Percentiles rank a stretch among this genome's conserved stretches.
phyloP scores from a whole-genome alignment of 345 rosid species.

The Salix koriyanagi region DNA sequence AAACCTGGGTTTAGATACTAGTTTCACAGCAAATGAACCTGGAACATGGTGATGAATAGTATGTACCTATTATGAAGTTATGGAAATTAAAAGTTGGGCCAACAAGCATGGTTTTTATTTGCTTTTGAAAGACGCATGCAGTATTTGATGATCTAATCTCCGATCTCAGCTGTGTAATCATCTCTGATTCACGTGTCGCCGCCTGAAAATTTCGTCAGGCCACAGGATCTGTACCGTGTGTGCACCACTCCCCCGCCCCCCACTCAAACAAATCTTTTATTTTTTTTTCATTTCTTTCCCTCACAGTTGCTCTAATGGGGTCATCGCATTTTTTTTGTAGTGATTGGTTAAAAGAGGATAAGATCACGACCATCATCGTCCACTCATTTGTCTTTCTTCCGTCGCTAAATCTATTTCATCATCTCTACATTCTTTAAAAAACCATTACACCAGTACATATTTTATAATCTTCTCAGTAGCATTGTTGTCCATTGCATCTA shows the following conservation, averaged over 20 bases:
- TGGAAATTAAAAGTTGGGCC: not conserved
- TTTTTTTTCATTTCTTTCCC: not conserved
- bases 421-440: not conserved
- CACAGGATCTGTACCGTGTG: conserved; percentile 10
- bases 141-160: not conserved
- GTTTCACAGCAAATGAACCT: not conserved
- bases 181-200: not conserved
- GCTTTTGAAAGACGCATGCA: not conserved
- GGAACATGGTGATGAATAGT: not conserved
- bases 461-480: too few species aligned
- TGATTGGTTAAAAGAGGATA: conserved; percentile 27
- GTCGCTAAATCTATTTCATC: not conserved
- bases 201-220: conserved; percentile 10
- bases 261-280: not conserved
- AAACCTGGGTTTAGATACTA: not conserved
- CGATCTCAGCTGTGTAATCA: not conserved
- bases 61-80: not conserved
- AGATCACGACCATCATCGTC: conserved; percentile 12
- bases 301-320: not conserved
- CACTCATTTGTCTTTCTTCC: not conserved
- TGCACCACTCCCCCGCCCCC: conserved; percentile 12
- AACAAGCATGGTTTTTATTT: not conserved
- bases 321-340: not conserved
- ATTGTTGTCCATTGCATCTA: not conserved
- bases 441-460: not conserved